phyloP scores from a whole-genome alignment of 2,329 filamentous ascomycete species.

The Metarhizium robertsii region DNA sequence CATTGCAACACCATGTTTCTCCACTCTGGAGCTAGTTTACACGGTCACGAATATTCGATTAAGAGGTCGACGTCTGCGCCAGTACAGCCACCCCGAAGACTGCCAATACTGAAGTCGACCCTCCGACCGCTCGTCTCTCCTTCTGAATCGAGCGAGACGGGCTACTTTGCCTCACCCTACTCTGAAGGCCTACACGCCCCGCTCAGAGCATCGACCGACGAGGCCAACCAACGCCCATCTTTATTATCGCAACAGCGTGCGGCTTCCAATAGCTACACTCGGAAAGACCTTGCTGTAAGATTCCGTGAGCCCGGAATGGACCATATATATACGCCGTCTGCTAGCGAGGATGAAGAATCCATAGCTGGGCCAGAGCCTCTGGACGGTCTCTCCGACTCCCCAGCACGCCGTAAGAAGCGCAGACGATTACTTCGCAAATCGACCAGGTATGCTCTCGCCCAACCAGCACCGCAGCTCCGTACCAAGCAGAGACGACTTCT shows the following conservation, averaged over 20 bases:
- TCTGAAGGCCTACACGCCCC: background rate
- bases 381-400: slow-evolving; percentile 34
- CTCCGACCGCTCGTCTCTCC: slow-evolving; percentile 25
- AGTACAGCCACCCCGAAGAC: slow-evolving; percentile 23
- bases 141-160: slow-evolving; percentile 10
- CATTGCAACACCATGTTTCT: slow-evolving; percentile 38
- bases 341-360: slow-evolving; percentile 41
- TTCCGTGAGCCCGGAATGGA: slow-evolving; percentile 31
- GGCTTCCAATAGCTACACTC: slow-evolving; percentile 28
- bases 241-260: slow-evolving; percentile 17
- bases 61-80: slow-evolving; percentile 19
- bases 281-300: slow-evolving; percentile 34
- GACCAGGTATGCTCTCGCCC: slow-evolving; percentile 58
- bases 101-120: slow-evolving; percentile 33
- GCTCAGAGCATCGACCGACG: slow-evolving; percentile 3
- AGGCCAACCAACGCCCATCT: background rate
- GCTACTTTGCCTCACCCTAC: slow-evolving; percentile 3
- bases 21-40: slow-evolving; percentile 48
- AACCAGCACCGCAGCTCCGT: slow-evolving; percentile 51
- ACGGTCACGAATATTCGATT: slow-evolving; percentile 49
- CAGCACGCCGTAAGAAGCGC: slow-evolving; percentile 27
- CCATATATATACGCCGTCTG: slow-evolving; percentile 14
- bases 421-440: slow-evolving; percentile 43
- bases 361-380: slow-evolving; percentile 32
- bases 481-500: slow-evolving; percentile 56